These are phyloP conservation scores for Diospyros kaki DNA, from an alignment of 148 eudicot species.

Conservation along the genomic window DNA sequence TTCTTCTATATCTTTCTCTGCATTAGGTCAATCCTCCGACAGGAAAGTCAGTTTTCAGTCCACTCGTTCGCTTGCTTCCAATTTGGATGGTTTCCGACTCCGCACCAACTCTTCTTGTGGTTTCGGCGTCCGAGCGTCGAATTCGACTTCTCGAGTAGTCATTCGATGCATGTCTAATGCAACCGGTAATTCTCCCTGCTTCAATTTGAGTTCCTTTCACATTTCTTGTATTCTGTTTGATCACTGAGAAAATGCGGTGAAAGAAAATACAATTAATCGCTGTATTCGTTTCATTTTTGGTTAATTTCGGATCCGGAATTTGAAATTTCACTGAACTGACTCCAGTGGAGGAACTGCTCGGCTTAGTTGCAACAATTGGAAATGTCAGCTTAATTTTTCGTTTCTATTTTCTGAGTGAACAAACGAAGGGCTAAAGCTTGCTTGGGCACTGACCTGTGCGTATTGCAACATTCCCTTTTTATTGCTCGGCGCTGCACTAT, in stretches of 20 bases:
- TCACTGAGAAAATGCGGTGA: neutral
- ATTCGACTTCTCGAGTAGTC: conserved; percentile 28
- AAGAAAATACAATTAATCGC: neutral
- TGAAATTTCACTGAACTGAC: neutral
- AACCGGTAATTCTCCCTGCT: conserved; percentile 17
- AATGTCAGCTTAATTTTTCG: neutral
- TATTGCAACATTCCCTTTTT: neutral
- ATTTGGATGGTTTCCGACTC: conserved; percentile 31
- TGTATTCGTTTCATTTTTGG: neutral
- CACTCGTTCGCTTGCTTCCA: conserved; percentile 20
- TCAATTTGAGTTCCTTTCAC: neutral
- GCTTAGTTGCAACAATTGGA: neutral
- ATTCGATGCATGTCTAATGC: conserved; percentile 48
- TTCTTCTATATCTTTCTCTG: conserved; percentile 46
- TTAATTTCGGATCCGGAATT: neutral
- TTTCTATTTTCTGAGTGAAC: neutral
- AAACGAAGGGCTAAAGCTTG: neutral
- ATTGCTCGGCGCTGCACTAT: neutral
- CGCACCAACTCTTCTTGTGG: conserved; percentile 18
- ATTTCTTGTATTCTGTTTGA: neutral
- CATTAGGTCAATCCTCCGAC: conserved; percentile 43
- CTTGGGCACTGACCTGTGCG: neutral
- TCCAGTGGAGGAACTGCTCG: neutral
- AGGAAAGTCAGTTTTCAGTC: conserved; percentile 31
- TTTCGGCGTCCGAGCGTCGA: conserved; percentile 29